Conservation (phyloP, 2,329 filamentous ascomycete species). For the Nemania sp. region DNA sequence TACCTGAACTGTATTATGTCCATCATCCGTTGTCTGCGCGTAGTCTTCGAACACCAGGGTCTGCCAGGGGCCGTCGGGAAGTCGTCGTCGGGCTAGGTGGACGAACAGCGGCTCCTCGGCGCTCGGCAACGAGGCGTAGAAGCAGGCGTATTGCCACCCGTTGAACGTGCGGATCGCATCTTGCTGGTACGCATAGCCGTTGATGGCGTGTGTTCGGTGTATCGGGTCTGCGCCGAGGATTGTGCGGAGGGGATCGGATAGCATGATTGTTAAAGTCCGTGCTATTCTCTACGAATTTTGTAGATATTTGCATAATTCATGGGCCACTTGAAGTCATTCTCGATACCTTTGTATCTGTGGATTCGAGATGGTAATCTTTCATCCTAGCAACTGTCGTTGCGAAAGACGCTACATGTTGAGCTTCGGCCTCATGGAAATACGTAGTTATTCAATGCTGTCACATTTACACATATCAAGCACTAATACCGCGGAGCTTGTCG, state of each 20-base stretch:
- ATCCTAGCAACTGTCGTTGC: too few species aligned
- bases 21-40: conserved; percentile 52
- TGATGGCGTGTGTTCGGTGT: conserved; percentile 44
- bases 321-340: background rate
- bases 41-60: conserved; percentile 53
- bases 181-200: conserved; percentile 55
- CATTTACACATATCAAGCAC: background rate
- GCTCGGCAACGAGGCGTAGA: conserved; percentile 42
- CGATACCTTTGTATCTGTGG: background rate
- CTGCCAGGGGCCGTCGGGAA: conserved; percentile 49
- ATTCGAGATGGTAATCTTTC: too few species aligned
- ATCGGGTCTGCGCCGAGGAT: conserved; percentile 43
- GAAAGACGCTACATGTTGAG: too few species aligned
- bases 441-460: background rate
- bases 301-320: background rate
- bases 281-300: too few species aligned
- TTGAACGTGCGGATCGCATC: conserved; percentile 50
- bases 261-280: conserved; percentile 23
- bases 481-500: background rate
- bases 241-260: conserved; percentile 39
- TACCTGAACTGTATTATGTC: conserved; percentile 56
- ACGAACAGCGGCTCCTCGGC: conserved; percentile 44
- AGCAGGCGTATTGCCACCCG: conserved; percentile 54
- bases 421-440: too few species aligned
- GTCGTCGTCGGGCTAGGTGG: conserved; percentile 49